phyloP scores from a whole-genome alignment of 2,329 filamentous ascomycete genomes.

The Cercospora canescens region DNA sequence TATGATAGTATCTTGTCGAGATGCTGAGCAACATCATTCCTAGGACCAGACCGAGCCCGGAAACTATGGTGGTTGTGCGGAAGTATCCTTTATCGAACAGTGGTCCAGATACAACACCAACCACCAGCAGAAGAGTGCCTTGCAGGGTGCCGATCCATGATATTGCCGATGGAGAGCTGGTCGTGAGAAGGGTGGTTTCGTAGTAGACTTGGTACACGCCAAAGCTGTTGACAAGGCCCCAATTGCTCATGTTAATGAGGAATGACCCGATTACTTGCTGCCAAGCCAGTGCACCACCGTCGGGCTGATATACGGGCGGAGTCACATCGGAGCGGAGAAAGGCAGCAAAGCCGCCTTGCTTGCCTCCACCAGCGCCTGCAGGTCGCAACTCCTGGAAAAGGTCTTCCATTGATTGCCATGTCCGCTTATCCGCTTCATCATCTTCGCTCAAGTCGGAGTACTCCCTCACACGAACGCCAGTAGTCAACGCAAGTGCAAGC shows the following conservation, averaged over 20 bases:
- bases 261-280: slow-evolving; percentile 45
- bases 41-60: slow-evolving; percentile 52
- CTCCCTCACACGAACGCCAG: background rate
- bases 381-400: slow-evolving; percentile 5
- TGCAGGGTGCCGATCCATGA: slow-evolving; percentile 49
- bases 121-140: slow-evolving; percentile 43
- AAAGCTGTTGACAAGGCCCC: slow-evolving; percentile 46
- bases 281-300: slow-evolving; percentile 46
- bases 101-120: slow-evolving; percentile 35
- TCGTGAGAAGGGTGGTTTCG: slow-evolving; percentile 38
- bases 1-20: slow-evolving; percentile 43
- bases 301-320: slow-evolving; percentile 27
- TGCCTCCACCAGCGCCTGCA: background rate
- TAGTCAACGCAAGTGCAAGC: background rate
- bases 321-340: background rate
- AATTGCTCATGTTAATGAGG: slow-evolving; percentile 47
- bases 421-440: slow-evolving; percentile 9
- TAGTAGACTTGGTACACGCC: slow-evolving; percentile 50
- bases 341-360: background rate
- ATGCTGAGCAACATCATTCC: slow-evolving; percentile 35
- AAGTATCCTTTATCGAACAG: slow-evolving; percentile 45
- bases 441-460: slow-evolving; percentile 9
- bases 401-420: slow-evolving; percentile 12
- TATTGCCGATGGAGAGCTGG: slow-evolving; percentile 40
- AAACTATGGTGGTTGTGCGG: slow-evolving; percentile 42